These are phyloP conservation scores for Paraleonurus japonicus DNA, from an alignment of 257 asterid species.

Conservation along the genomic window DNA sequence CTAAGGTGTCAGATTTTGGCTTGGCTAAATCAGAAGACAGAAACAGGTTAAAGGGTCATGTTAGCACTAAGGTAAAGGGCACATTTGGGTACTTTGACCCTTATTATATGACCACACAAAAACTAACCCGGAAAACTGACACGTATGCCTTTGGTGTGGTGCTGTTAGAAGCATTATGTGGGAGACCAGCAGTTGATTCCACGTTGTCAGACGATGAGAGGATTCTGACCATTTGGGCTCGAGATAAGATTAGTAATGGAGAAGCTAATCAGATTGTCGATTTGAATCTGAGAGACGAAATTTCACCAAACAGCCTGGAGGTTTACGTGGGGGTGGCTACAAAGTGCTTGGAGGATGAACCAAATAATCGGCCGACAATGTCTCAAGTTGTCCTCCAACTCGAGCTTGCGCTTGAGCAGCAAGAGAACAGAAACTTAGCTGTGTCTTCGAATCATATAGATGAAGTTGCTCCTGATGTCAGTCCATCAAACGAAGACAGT, in stretches of 20 bases:
- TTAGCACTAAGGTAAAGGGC: constrained; percentile 59
- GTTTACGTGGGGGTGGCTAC: constrained; percentile 41
- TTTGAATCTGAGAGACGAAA: constrained; percentile 35
- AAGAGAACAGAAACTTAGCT: not conserved
- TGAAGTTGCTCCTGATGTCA: not conserved
- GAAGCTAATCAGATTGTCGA: constrained; percentile 45
- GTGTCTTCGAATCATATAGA: not conserved
- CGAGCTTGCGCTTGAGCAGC: constrained; percentile 37
- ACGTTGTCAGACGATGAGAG: constrained; percentile 39
- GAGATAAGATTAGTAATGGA: constrained; percentile 44
- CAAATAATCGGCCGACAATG: constrained; percentile 59
- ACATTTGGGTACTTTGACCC: constrained; percentile 66
- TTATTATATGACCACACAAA: constrained; percentile 40
- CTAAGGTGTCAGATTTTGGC: constrained; percentile 63
- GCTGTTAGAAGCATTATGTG: constrained; percentile 53
- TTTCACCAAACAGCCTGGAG: constrained; percentile 38
- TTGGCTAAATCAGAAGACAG: constrained; percentile 45
- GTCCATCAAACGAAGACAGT: constrained; percentile 8
- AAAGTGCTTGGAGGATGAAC: constrained; percentile 49
- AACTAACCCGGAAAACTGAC: constrained; percentile 55
- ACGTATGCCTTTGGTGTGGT: constrained; percentile 69
- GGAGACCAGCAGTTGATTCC: constrained; percentile 49
- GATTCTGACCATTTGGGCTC: constrained; percentile 48
- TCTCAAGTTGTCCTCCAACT: constrained; percentile 47
- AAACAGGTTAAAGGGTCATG: constrained; percentile 36